Evolutionary conservation across 2,329 filamentous ascomycete genomes (phyloP).

Genomic region (Exserohilum turcica): DNA sequence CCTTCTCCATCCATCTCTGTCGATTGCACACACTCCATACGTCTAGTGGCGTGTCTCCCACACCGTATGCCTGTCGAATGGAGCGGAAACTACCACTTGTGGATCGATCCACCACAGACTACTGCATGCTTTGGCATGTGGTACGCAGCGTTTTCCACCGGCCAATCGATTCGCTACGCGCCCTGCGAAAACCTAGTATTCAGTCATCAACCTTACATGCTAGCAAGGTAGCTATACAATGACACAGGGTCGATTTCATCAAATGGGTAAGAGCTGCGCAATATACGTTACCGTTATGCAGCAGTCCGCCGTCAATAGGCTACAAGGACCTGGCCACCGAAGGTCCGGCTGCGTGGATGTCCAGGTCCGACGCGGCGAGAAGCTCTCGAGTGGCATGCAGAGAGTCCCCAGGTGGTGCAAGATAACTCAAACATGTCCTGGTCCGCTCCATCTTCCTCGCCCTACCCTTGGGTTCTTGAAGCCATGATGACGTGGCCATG

Average conservation of each 20-base stretch:
- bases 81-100: neutral
- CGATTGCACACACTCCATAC: neutral
- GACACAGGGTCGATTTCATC: neutral
- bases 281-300: neutral
- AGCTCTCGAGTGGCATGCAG: neutral
- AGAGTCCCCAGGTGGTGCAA: no score
- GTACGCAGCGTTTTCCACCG: neutral
- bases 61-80: neutral
- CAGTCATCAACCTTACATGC: neutral
- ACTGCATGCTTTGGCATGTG: conserved; percentile 5
- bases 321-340: neutral
- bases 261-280: neutral
- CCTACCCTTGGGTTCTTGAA: neutral
- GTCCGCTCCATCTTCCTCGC: no score
- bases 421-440: neutral
- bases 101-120: neutral
- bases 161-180: neutral
- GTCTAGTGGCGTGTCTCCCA: neutral
- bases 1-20: neutral
- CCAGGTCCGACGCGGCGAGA: neutral
- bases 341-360: neutral
- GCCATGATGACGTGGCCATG: conserved; percentile 1
- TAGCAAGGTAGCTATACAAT: neutral
- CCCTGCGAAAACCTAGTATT: neutral
- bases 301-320: conserved; percentile 1